A percentile compares a stretch with the other conserved stretches of the same genome.
These are phyloP conservation scores for Phialophora chinensis DNA, from an alignment of 2,329 filamentous ascomycete species.

Conservation along the genomic window DNA sequence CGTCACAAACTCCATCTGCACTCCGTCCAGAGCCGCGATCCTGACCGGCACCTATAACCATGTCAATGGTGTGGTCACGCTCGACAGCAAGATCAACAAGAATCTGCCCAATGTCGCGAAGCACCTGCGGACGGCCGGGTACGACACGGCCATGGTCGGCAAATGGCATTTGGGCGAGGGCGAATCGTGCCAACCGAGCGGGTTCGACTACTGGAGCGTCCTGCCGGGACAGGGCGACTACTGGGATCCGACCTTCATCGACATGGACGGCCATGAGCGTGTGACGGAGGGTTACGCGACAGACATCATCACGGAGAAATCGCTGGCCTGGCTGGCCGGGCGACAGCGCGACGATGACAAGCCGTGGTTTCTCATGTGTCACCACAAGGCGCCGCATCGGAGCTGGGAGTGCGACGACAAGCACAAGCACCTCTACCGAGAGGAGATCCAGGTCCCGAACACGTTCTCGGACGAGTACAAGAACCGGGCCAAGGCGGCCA, in stretches of 20 bases:
- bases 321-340: conserved; percentile 40
- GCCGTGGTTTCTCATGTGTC: conserved; percentile 60
- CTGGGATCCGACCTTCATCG: conserved; percentile 59
- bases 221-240: conserved; percentile 61
- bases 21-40: conserved; percentile 58
- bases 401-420: conserved; percentile 59
- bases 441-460: conserved; percentile 56
- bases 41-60: conserved; percentile 60
- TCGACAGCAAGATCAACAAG: conserved; percentile 58
- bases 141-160: conserved; percentile 60
- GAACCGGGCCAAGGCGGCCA: conserved; percentile 58
- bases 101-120: conserved; percentile 60
- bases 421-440: conserved; percentile 57
- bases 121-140: conserved; percentile 54
- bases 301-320: conserved; percentile 41
- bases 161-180: conserved; percentile 63
- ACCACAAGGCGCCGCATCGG: conserved; percentile 62
- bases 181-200: conserved; percentile 53
- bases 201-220: conserved; percentile 61
- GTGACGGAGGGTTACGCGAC: conserved; percentile 55
- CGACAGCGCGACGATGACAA: conserved; percentile 54
- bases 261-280: conserved; percentile 43
- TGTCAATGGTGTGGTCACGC: conserved; percentile 59
- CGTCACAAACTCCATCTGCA: conserved; percentile 61
- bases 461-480: conserved; percentile 63